A percentile compares a stretch with the other conserved stretches of the same genome.
Evolutionary conservation across 1,284 basidiomycete genomes (phyloP).

Genomic region (Microbotryomycetes sp.): DNA sequence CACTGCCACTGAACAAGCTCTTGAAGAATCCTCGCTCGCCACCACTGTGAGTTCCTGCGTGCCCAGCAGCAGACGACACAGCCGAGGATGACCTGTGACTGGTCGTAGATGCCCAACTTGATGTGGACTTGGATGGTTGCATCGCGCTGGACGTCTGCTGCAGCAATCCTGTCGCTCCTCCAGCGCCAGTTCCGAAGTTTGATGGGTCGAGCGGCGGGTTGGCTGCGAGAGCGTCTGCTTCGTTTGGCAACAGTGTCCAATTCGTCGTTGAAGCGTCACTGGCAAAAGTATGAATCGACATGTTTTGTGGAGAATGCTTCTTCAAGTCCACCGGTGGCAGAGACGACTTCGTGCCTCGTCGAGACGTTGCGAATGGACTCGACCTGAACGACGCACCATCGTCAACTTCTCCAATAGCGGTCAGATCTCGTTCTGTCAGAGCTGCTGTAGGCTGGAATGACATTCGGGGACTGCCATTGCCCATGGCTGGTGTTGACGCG

Average conservation of each 20-base stretch:
- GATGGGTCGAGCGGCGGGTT: neutral
- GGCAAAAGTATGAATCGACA: too few species aligned
- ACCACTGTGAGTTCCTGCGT: neutral
- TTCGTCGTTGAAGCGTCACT: neutral
- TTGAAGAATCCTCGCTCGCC: neutral
- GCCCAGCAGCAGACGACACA: neutral
- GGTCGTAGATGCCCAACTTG: neutral
- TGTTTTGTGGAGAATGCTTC: neutral
- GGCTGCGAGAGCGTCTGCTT: neutral
- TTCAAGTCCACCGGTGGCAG: neutral
- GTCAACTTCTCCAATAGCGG: too few species aligned
- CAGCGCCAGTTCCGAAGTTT: too few species aligned
- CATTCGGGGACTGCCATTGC: neutral
- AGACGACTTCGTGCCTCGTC: neutral
- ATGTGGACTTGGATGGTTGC: neutral
- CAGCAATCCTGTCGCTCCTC: neutral
- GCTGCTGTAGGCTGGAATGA: neutral
- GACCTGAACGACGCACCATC: neutral
- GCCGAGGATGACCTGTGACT: neutral
- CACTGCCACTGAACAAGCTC: neutral
- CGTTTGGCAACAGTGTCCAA: neutral
- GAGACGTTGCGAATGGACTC: neutral
- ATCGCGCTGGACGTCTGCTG: neutral
- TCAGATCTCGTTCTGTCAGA: neutral
- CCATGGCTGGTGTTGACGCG: neutral